phyloP scores from a whole-genome alignment of 2,329 filamentous ascomycete genomes.

The Penicillium sclerotigenum region DNA sequence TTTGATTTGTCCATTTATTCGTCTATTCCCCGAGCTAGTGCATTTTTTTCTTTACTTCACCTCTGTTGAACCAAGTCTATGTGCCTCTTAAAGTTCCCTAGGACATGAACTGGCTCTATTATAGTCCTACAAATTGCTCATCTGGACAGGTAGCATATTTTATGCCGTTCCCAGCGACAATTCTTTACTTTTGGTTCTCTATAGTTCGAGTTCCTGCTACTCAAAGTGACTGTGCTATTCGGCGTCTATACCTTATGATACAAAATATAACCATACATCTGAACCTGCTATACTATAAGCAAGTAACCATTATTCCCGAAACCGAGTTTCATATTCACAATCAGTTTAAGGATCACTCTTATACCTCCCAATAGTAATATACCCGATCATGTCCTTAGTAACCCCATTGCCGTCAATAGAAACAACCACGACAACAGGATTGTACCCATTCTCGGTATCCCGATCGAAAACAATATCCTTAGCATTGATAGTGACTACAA shows the following conservation, averaged over 20 bases:
- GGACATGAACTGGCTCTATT: background rate
- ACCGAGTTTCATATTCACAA: background rate
- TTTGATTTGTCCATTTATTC: background rate
- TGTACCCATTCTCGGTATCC: slow-evolving; percentile 25
- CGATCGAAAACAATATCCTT: slow-evolving; percentile 10
- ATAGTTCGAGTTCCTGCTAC: background rate
- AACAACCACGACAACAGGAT: slow-evolving; percentile 32
- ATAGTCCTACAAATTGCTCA: background rate
- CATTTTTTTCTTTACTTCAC: background rate
- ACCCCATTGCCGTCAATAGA: slow-evolving; percentile 35
- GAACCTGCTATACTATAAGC: background rate
- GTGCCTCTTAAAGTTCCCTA: background rate
- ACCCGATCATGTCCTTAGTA: slow-evolving; percentile 36
- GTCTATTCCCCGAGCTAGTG: background rate
- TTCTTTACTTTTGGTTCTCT: background rate
- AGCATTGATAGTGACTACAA: slow-evolving; percentile 19
- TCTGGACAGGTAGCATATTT: background rate
- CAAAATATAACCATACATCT: background rate
- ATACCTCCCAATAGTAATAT: slow-evolving; percentile 39
- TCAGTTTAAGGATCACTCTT: background rate
- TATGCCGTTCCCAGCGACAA: background rate
- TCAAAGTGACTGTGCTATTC: background rate
- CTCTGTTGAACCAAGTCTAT: background rate
- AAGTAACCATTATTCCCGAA: no score
- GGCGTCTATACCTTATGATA: background rate